Percentiles rank a stretch among this genome's conserved stretches.
These are phyloP conservation scores for Bolboschoenoplectus hybrid DNA, from an alignment of 202 grass and related monocot genomes.

Conservation along the genomic window DNA sequence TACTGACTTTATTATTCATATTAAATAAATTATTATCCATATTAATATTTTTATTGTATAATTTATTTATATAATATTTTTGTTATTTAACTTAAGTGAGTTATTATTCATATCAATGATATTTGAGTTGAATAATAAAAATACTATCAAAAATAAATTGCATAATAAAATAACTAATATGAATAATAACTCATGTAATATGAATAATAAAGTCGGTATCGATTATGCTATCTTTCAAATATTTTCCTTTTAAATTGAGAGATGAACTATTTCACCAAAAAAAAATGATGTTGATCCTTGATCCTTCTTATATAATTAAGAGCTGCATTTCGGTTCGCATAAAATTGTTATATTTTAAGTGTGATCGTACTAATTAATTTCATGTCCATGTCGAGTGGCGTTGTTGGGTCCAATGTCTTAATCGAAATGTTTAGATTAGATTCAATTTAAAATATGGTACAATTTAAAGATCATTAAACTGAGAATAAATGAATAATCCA, in stretches of 20 bases:
- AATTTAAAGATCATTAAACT: not conserved
- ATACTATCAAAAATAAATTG: too few relatives aligned
- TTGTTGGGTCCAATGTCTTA: slow-evolving; percentile 31
- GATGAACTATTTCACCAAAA: not conserved
- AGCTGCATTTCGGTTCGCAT: not conserved
- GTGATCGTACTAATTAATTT: not conserved
- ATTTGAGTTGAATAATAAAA: too few relatives aligned
- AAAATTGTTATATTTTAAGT: not conserved
- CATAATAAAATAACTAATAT: too few relatives aligned
- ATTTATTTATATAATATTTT: too few relatives aligned
- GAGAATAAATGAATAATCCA: not conserved
- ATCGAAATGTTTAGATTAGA: slow-evolving; percentile 22
- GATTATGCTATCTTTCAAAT: not conserved
- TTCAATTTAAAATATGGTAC: not conserved
- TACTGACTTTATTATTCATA: too few relatives aligned
- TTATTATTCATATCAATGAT: too few relatives aligned
- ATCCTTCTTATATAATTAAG: not conserved
- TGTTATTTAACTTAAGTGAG: too few relatives aligned
- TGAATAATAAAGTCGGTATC: too few relatives aligned
- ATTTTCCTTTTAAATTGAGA: not conserved
- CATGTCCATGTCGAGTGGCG: not conserved
- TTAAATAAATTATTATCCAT: too few relatives aligned
- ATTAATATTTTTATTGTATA: too few relatives aligned
- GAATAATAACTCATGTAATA: too few relatives aligned
- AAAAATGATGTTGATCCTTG: slow-evolving; percentile 20